phyloP scores from a whole-genome alignment of 129 eudicot species.

The Flaveria ramosissima region DNA sequence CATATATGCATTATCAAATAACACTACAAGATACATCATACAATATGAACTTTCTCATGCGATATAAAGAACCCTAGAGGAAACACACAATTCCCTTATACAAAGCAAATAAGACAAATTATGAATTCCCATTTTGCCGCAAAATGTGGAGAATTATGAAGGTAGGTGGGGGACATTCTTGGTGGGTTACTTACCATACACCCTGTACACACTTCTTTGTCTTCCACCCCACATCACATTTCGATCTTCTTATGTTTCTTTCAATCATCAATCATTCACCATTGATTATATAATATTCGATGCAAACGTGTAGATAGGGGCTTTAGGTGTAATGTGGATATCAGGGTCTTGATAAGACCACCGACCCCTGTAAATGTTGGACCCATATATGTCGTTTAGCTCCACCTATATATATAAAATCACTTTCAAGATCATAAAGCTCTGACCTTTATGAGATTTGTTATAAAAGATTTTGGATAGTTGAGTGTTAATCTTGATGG shows the following conservation, averaged over 20 bases:
- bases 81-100: not conserved
- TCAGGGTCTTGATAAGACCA: not conserved
- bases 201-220: slow-evolving; percentile 1
- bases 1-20: not conserved
- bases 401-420: not conserved
- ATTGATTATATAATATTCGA: not conserved
- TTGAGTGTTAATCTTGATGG: too few relatives aligned
- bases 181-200: slow-evolving; percentile 3
- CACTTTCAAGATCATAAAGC: not conserved
- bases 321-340: slow-evolving; percentile 10
- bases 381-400: not conserved
- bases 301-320: not conserved
- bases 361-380: not conserved
- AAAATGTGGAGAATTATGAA: slow-evolving; percentile 4
- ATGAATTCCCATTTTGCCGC: not conserved
- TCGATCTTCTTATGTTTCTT: not conserved
- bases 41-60: not conserved
- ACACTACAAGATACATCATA: not conserved
- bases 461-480: too few relatives aligned
- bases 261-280: not conserved
- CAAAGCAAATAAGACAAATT: not conserved
- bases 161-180: slow-evolving; percentile 7
- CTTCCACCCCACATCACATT: not conserved
- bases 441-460: not conserved
- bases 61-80: not conserved